Evolutionary conservation across 1,139 yeast species (phyloP), one percentile per base, ranked within the genome.

Genomic region (Candida mesenterica): DNA sequence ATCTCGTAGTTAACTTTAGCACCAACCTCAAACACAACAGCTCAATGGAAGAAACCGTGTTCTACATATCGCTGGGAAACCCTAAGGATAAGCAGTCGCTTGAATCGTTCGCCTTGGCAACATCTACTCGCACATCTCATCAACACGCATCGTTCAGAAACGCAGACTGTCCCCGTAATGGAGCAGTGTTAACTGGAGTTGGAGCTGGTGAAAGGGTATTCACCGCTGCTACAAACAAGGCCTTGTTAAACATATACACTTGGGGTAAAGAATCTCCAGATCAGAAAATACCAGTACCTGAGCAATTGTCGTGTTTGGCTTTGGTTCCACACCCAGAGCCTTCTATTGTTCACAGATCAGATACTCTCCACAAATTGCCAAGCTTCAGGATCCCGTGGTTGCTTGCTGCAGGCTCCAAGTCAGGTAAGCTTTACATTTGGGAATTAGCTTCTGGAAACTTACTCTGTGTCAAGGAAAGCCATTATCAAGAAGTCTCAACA

Each of bases 261-360:
- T 77, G 82, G 69, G 82, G 84, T 4, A 84, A 86, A 53, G 97
- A 92, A 52, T 73, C 86, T 8, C 79, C 86, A 1, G 88, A 83
- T 43, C 97, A 90, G 58, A 74, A 84, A 47, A 72, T 90, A 28
- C 94, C 96, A 1, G 68, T 90, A 9, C 97, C 97, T 0, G 97
- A 88, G 57, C 79, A 77, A 38, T 60, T 90, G 31, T 61, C 74
- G 10, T 77, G 87, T 52, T 55, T 92, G 36, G 70, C 75, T 0
- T 50, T 75, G 2, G 65, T 75, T 12, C 69, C 69, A 12, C 73
- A 70, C 35, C 62, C 68, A 3, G 44, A 44, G 31, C 44, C 52
- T 18, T 24, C 28, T 26, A 34, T 30, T 24, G 5, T 16, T 27
- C 8, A 7, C 9, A 15, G 17, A 13, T 13, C 30, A 8, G 28